Evolutionary conservation across 257 asterid species (phyloP), one percentile per base, ranked within the genome.

Genomic region (Nemophila menziesii): DNA sequence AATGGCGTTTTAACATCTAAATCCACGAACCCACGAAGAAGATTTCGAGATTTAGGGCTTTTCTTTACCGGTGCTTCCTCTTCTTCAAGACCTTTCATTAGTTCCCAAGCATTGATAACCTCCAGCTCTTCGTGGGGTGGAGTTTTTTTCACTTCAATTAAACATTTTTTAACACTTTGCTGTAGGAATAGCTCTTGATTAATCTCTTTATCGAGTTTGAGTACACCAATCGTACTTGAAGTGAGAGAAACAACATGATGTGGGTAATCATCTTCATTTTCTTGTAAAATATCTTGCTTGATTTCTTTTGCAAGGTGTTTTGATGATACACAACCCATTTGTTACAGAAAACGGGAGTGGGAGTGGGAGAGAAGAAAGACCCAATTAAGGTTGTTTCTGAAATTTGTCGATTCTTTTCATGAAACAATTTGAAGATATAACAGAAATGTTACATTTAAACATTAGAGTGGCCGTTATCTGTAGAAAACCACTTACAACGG

Each of bases 1-100:
- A 89, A 43, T 0, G 97, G 97, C 49, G 82, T 89, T 39, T 75
- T 69, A 0, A 55, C 39, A 13, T 73, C 85, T 14, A 58, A 44
- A 13, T 72, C 81, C 13, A 22, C 15, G n/a, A 72, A 66, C 1
- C 61, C 67, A 8, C 72, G 74, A 2, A 71, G 36, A 41, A 66
- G 61, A 47, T 15, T 62, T 52, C 70, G 55, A 23, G 92, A 39
- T 52, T 77, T 82, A 0, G 94, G 87, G 64, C 86, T 78, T 18
- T 41, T 75, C 51, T 65, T 80, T 20, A 16, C 51, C 8, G 77
- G 63, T 1, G 52, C 36, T 8, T 56, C 60, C 50, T 64, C 75
- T 48, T 90, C 94, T 44, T 89, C 96, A 13, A 90, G 92, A 8
- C 80, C 99, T 50, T 77, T 81, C 99, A 90, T 90, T 0, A 90